Evolutionary conservation across 1,284 basidiomycete species (phyloP).

Genomic region (Microbotryomycetes sp.): DNA sequence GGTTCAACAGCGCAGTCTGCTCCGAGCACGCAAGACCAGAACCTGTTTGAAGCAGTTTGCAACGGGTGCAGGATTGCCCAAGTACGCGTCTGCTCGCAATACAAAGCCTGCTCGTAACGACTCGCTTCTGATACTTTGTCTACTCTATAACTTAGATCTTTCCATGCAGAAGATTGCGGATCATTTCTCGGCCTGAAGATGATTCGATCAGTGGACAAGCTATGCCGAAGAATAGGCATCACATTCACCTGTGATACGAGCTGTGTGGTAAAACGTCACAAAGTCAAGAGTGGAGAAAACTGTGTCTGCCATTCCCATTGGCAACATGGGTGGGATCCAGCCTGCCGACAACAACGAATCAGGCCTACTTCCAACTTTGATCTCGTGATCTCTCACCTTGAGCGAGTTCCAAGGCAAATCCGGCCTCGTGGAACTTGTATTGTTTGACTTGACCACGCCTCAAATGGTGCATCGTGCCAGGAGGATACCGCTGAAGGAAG

Average conservation of each 20-base stretch:
- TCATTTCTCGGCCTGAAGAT: conserved; percentile 56
- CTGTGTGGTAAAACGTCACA: conserved; percentile 71
- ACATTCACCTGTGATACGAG: conserved; percentile 56
- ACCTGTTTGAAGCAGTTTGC: too few relatives aligned
- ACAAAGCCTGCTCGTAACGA: too few relatives aligned
- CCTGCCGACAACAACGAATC: conserved; percentile 18
- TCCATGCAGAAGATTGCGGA: conserved; percentile 69
- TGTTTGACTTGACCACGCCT: conserved; percentile 80
- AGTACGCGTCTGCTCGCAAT: too few relatives aligned
- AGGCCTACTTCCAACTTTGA: too few relatives aligned
- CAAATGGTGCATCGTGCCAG: conserved; percentile 79
- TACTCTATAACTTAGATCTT: conserved; percentile 57
- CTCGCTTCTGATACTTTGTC: conserved; percentile 1
- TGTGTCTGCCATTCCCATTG: conserved; percentile 83
- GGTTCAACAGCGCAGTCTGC: too few relatives aligned
- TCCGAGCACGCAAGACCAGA: too few relatives aligned
- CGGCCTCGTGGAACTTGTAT: conserved; percentile 93
- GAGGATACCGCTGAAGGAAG: conserved; percentile 52
- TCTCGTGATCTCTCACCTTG: conserved; percentile 53
- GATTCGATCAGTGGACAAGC: background rate
- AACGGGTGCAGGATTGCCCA: too few relatives aligned
- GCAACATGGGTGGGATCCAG: conserved; percentile 49
- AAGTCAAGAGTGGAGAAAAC: conserved; percentile 84
- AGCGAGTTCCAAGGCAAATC: conserved; percentile 92
- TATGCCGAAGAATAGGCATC: background rate